Conservation (phyloP, 169 alveolate genomes). For the Plasmodium gaboni region DNA sequence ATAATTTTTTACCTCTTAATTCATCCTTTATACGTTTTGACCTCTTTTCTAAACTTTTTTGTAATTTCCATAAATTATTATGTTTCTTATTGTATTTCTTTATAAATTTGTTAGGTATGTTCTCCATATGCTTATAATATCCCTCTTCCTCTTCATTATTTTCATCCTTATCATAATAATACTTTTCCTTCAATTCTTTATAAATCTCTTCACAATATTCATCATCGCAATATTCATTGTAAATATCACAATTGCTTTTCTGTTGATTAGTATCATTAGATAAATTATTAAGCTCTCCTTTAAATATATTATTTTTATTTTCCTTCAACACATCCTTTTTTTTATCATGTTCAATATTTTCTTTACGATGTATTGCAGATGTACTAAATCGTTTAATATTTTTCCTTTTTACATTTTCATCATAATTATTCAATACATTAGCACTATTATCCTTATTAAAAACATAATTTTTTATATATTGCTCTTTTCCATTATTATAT, state of each 20-base stretch:
- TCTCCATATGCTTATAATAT: not conserved
- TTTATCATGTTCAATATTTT: slow-evolving; percentile 2
- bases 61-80: slow-evolving; percentile 21
- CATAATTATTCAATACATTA: slow-evolving; percentile 47
- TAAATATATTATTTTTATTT: not conserved
- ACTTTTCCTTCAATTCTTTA: slow-evolving; percentile 49
- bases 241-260: slow-evolving; percentile 4
- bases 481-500: slow-evolving; percentile 66
- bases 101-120: slow-evolving; percentile 36
- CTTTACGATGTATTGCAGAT: slow-evolving; percentile 48
- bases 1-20: slow-evolving; percentile 29
- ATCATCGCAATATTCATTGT: slow-evolving; percentile 2
- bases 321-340: slow-evolving; percentile 16
- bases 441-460: slow-evolving; percentile 17
- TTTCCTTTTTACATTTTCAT: slow-evolving; percentile 42
- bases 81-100: slow-evolving; percentile 43
- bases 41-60: slow-evolving; percentile 26
- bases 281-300: not conserved
- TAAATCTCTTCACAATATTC: slow-evolving; percentile 65
- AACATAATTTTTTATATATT: slow-evolving; percentile 57
- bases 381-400: slow-evolving; percentile 42
- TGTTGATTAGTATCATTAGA: slow-evolving; percentile 6
- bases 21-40: slow-evolving; percentile 49
- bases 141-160: slow-evolving; percentile 9
- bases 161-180: slow-evolving; percentile 70